Percentiles rank a stretch among this genome's conserved stretches.
These are phyloP conservation scores for Apiotrichum porosum DNA, from an alignment of 1,284 basidiomycete genomes.

Conservation along the genomic window DNA sequence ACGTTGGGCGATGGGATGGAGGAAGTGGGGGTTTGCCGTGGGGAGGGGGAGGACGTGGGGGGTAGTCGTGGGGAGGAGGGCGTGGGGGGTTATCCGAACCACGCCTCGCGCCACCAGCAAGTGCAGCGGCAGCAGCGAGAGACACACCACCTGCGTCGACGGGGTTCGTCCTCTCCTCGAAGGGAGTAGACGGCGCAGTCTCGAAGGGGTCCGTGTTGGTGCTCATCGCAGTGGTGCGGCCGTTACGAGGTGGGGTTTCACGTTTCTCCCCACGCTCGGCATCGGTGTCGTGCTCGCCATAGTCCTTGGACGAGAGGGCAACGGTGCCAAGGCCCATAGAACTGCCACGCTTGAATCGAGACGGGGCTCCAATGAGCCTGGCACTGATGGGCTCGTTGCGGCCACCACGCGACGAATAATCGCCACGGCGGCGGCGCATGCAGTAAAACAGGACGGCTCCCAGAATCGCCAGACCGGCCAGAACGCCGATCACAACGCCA, in stretches of 20 bases:
- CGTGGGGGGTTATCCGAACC: no score
- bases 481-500: constrained; percentile 37
- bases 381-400: no score
- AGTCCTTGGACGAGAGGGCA: no score
- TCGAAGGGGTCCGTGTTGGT: constrained; percentile 11
- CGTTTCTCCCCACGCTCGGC: no score
- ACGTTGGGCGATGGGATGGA: neutral
- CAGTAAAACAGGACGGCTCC: constrained; percentile 24
- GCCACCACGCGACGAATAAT: no score
- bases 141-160: neutral
- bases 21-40: neutral
- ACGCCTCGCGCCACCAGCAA: neutral
- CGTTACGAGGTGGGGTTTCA: neutral
- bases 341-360: no score
- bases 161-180: constrained; percentile 3
- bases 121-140: constrained; percentile 1
- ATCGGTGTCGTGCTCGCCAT: no score
- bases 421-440: constrained; percentile 1
- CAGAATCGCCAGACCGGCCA: constrained; percentile 25
- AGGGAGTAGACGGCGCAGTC: constrained; percentile 13
- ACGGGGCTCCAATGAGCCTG: no score
- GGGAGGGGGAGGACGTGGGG: neutral
- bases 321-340: no score
- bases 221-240: neutral
- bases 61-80: neutral